phyloP scores from a whole-genome alignment of 148 eudicot species.

The Rhododendron kiyosumense region DNA sequence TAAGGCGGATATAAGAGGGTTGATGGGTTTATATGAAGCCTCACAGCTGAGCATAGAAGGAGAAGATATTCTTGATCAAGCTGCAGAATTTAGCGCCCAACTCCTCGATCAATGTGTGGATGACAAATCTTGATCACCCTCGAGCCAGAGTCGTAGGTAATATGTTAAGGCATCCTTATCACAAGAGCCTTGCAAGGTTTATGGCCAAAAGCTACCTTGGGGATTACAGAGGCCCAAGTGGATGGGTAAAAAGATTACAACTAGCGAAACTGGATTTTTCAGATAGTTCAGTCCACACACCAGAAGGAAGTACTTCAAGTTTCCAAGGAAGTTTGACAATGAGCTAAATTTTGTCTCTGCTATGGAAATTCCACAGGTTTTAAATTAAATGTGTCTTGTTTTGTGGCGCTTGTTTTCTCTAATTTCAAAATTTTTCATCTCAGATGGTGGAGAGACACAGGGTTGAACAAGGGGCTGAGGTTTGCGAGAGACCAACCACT shows the following conservation, averaged over 20 bases:
- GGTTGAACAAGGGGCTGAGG: constrained; percentile 37
- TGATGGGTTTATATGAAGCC: background rate
- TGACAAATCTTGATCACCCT: background rate
- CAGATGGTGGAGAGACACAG: constrained; percentile 65
- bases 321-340: background rate
- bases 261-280: background rate
- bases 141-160: background rate
- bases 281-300: background rate
- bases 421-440: background rate
- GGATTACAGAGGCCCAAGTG: background rate
- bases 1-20: background rate
- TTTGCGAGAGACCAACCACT: constrained; percentile 49
- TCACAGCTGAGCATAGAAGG: background rate
- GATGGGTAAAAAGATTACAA: background rate
- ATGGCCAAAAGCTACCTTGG: background rate
- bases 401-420: too few species aligned
- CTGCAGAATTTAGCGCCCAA: background rate
- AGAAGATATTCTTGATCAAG: background rate
- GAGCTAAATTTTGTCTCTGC: background rate
- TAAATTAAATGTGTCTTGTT: too few species aligned
- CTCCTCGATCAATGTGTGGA: background rate
- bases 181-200: background rate
- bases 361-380: background rate
- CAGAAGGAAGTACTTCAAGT: background rate
- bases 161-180: background rate